A percentile compares a stretch with the other conserved stretches of the same genome.
Evolutionary conservation across 805 yeast genomes (phyloP).

Genomic region (Wickerhamomyces alni): DNA sequence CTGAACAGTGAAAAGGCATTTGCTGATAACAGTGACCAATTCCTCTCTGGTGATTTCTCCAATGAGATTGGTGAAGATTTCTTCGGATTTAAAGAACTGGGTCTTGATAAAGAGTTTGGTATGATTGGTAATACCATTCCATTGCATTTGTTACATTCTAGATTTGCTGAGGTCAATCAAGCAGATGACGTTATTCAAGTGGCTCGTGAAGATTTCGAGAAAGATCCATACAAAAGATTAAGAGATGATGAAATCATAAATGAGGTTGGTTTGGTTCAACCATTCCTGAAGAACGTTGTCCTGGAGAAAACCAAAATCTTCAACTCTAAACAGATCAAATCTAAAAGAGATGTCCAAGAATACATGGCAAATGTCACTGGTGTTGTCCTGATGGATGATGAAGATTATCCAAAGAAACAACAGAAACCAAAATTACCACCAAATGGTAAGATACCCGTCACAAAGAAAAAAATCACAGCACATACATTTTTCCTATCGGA

Average conservation of each 20-base stretch:
- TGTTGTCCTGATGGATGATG: conserved; percentile 72
- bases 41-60: conserved; percentile 90
- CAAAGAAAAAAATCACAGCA: conserved; percentile 57
- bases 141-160: conserved; percentile 76
- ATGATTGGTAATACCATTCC: conserved; percentile 83
- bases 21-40: conserved; percentile 88
- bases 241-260: conserved; percentile 42
- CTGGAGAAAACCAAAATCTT: conserved; percentile 35
- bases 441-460: conserved; percentile 71
- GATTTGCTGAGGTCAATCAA: conserved; percentile 54
- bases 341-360: conserved; percentile 21
- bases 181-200: conserved; percentile 38
- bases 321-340: conserved; percentile 32
- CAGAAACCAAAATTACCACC: conserved; percentile 80
- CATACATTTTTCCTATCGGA: conserved; percentile 49
- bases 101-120: conserved; percentile 88
- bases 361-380: conserved; percentile 28
- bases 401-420: conserved; percentile 74
- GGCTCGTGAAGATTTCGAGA: conserved; percentile 62
- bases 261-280: conserved; percentile 53
- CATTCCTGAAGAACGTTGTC: conserved; percentile 41
- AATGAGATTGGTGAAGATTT: conserved; percentile 94
- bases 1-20: conserved; percentile 66
- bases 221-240: conserved; percentile 46
- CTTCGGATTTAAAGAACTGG: conserved; percentile 93